These are phyloP conservation scores for Russula dissimulans DNA, from an alignment of 768 basidiomycete species.

Conservation along the genomic window DNA sequence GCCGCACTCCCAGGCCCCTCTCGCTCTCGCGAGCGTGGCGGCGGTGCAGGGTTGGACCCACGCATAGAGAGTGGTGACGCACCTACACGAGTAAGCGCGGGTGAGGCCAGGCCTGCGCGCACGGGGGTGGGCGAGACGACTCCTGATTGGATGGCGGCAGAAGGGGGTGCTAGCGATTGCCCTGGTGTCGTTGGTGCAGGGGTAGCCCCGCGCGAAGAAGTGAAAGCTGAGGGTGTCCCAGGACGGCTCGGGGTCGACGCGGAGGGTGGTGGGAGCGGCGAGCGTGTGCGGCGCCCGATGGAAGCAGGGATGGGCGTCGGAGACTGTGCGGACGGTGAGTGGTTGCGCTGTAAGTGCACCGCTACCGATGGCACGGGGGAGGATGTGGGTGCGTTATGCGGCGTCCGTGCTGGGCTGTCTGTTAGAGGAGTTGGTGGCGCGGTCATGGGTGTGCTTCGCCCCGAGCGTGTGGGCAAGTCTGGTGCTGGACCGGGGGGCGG, in stretches of 20 bases:
- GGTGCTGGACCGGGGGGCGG: conserved; percentile 2
- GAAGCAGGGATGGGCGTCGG: neutral
- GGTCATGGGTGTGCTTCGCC: neutral
- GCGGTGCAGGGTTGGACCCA: conserved; percentile 38
- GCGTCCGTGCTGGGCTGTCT: neutral
- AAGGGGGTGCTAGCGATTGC: neutral
- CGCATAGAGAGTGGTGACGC: neutral
- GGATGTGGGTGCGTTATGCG: neutral
- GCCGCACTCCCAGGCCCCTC: conserved; percentile 54
- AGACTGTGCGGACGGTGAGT: neutral
- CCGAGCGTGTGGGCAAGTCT: neutral
- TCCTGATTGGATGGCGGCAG: neutral
- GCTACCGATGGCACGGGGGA: neutral
- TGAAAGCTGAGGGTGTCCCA: neutral
- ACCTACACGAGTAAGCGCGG: neutral
- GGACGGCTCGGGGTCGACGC: conserved; percentile 4
- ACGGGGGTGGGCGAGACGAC: conserved; percentile 2
- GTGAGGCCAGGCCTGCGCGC: neutral
- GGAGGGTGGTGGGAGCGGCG: conserved; percentile 6
- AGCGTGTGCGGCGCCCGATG: conserved; percentile 2
- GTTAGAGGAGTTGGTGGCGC: neutral
- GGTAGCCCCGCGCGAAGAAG: neutral
- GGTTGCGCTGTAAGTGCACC: neutral
- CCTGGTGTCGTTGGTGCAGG: neutral
- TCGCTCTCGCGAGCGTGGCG: conserved; percentile 54